These are phyloP conservation scores for Helotiales sp. DNA, from an alignment of 2,329 filamentous ascomycete genomes.

Conservation along the genomic window DNA sequence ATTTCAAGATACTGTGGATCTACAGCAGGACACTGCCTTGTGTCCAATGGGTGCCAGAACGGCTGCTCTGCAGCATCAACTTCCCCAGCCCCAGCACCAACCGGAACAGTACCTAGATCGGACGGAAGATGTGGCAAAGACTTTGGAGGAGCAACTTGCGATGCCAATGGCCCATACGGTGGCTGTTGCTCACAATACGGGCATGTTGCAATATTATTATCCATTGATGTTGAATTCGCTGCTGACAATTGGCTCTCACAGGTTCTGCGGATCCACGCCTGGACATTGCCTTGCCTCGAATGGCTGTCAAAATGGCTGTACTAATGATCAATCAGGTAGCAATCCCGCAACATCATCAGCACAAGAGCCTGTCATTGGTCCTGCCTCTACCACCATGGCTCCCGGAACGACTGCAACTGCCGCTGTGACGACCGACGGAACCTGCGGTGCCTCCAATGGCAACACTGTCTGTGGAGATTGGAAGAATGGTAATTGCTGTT, in stretches of 20 bases:
- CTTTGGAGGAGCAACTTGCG: constrained; percentile 18
- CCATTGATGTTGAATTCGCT: neutral
- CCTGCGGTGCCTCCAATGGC: constrained; percentile 50
- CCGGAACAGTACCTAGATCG: constrained; percentile 4
- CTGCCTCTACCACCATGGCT: constrained; percentile 22
- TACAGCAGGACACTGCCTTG: constrained; percentile 26
- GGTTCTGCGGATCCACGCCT: constrained; percentile 33
- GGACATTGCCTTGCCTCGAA: constrained; percentile 28
- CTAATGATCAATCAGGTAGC: constrained; percentile 9
- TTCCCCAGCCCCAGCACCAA: neutral
- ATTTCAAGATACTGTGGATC: constrained; percentile 28
- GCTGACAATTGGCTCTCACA: constrained; percentile 13
- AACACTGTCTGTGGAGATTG: constrained; percentile 53
- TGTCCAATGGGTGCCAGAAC: constrained; percentile 32
- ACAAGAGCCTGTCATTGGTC: constrained; percentile 29
- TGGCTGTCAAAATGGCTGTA: constrained; percentile 36
- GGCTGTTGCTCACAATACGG: constrained; percentile 20
- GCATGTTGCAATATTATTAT: constrained; percentile 7
- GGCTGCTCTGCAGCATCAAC: constrained; percentile 24
- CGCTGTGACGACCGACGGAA: constrained; percentile 49
- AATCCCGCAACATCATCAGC: neutral
- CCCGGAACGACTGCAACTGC: constrained; percentile 33
- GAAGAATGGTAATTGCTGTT: constrained; percentile 53
- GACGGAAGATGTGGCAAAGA: constrained; percentile 22
- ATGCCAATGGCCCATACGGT: constrained; percentile 9